phyloP scores from a whole-genome alignment of 805 yeast species.

The Saccharomycopsis schoenii region DNA sequence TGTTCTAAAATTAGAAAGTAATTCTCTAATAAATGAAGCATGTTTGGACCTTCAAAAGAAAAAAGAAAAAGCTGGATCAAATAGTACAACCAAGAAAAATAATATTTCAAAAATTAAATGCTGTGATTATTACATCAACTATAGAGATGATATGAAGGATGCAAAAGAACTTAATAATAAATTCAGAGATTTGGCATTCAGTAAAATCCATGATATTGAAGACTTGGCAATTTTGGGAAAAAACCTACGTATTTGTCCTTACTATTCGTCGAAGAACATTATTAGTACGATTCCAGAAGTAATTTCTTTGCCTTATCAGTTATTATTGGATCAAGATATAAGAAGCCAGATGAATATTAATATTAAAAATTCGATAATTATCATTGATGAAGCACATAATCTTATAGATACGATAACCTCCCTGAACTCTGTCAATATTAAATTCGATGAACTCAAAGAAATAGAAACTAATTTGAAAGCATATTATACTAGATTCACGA shows the following conservation, averaged over 20 bases:
- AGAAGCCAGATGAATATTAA: conserved; percentile 51
- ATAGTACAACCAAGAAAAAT: conserved; percentile 4
- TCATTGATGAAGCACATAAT: conserved; percentile 92
- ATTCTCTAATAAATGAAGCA: conserved; percentile 62
- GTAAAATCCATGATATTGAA: conserved; percentile 53
- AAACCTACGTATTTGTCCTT: conserved; percentile 59
- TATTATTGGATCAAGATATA: conserved; percentile 48
- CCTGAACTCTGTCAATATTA: conserved; percentile 53
- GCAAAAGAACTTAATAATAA: conserved; percentile 24
- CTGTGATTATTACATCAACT: conserved; percentile 35
- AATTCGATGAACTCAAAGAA: conserved; percentile 35
- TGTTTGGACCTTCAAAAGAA: conserved; percentile 61
- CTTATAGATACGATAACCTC: conserved; percentile 65
- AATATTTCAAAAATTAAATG: conserved; percentile 18
- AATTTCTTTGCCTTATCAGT: conserved; percentile 77
- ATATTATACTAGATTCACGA: conserved; percentile 53
- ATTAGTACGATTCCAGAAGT: conserved; percentile 53
- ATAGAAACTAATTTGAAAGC: conserved; percentile 40
- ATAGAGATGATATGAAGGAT: conserved; percentile 21
- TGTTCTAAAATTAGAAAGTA: conserved; percentile 39
- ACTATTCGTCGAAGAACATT: conserved; percentile 59
- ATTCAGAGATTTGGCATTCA: conserved; percentile 39
- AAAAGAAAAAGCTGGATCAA: conserved; percentile 18
- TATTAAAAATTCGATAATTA: conserved; percentile 53
- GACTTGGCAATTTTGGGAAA: conserved; percentile 58